Conservation (phyloP, 1,284 basidiomycete species). For the Puccinia horiana region DNA sequence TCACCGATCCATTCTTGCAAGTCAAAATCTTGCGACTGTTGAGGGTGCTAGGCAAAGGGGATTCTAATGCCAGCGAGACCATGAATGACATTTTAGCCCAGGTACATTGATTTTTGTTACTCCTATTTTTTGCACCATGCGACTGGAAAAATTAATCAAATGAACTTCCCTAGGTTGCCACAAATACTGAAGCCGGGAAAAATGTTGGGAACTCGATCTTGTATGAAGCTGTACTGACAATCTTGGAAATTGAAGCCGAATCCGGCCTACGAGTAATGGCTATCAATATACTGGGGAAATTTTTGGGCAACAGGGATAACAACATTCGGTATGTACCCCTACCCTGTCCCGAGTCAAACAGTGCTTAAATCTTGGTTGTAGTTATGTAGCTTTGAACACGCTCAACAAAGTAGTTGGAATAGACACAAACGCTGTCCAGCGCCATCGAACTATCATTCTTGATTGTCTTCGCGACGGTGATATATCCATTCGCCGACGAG, state of each 20-base stretch:
- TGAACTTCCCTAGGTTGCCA: conserved; percentile 72
- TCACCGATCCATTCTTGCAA: conserved; percentile 98
- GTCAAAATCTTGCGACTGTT: conserved; percentile 95
- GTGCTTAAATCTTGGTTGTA: conserved; percentile 58
- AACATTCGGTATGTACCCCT: conserved; percentile 77
- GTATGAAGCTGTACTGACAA: conserved; percentile 95
- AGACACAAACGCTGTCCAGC: conserved; percentile 97
- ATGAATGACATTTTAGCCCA: conserved; percentile 99
- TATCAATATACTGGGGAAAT: conserved; percentile 98
- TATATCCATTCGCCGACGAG: conserved; percentile 94
- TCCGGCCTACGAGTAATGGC: conserved; percentile 96
- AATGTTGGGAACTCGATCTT: conserved; percentile 98
- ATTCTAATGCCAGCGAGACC: conserved; percentile 81
- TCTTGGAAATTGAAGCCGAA: conserved; percentile 98
- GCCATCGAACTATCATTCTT: conserved; percentile 95
- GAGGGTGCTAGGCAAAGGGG: conserved; percentile 80
- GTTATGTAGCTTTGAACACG: conserved; percentile 97
- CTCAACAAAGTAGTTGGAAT: conserved; percentile 97
- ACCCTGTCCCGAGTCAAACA: background rate
- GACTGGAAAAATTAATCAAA: background rate
- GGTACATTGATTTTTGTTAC: conserved; percentile 60
- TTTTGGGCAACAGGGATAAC: conserved; percentile 95
- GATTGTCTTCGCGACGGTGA: conserved; percentile 98
- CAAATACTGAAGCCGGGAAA: conserved; percentile 96
- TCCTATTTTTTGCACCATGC: background rate